A percentile compares a stretch with the other conserved stretches of the same genome.
phyloP scores from a whole-genome alignment of 2,329 filamentous ascomycete species.

The Colletotrichum melonis region DNA sequence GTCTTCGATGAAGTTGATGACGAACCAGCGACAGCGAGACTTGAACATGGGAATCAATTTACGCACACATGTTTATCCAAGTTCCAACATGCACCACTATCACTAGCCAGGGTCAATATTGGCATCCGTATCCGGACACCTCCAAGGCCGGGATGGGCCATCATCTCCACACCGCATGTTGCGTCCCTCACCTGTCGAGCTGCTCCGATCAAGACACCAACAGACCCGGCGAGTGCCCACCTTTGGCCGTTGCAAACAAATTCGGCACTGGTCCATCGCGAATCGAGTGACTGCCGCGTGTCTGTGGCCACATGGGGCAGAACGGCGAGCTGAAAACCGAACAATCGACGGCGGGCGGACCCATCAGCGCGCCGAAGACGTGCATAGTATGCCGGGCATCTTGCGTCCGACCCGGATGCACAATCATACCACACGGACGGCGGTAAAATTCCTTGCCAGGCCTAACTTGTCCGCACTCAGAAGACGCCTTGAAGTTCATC shows the following conservation, averaged over 20 bases:
- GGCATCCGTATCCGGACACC: background rate
- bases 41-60: background rate
- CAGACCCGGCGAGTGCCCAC: background rate
- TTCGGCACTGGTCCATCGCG: background rate
- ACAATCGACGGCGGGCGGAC: background rate
- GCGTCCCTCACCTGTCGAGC: background rate
- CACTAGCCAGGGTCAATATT: background rate
- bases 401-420: background rate
- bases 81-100: background rate
- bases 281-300: slow-evolving; percentile 8
- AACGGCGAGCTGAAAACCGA: background rate
- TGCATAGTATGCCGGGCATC: background rate
- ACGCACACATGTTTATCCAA: background rate
- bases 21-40: background rate
- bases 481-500: no score
- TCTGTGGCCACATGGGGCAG: background rate
- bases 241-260: background rate
- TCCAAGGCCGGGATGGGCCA: background rate
- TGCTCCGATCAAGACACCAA: background rate
- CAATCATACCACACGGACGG: background rate
- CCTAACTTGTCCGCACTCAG: no score
- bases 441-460: background rate
- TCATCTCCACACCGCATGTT: background rate
- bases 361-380: background rate
- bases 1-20: background rate